A percentile compares a stretch with the other conserved stretches of the same genome.
Evolutionary conservation across 768 basidiomycete genomes (phyloP).

Genomic region (Leccinum ochraceum): DNA sequence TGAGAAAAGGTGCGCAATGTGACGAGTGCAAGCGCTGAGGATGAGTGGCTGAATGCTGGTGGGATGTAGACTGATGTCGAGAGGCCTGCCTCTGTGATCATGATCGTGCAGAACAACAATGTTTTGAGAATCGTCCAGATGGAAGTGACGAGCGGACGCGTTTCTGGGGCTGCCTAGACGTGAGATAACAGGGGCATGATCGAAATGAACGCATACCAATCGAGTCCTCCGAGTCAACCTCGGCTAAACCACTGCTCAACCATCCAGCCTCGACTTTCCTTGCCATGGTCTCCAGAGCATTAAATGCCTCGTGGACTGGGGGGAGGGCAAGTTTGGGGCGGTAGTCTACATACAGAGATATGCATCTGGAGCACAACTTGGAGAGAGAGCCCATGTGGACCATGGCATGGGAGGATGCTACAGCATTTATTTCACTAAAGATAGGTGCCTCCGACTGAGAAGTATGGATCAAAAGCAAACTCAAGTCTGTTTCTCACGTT

Average conservation of each 20-base stretch:
- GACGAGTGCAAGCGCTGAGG: slow-evolving; percentile 52
- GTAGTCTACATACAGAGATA: slow-evolving; percentile 38
- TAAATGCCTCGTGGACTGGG: slow-evolving; percentile 30
- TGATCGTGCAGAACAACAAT: slow-evolving; percentile 68
- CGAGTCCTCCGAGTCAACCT: slow-evolving; percentile 17
- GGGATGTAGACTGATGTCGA: slow-evolving; percentile 54
- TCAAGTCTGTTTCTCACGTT: neutral
- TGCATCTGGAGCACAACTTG: slow-evolving; percentile 37
- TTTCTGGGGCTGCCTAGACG: slow-evolving; percentile 39
- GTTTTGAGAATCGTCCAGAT: slow-evolving; percentile 76
- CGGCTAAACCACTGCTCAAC: slow-evolving; percentile 40
- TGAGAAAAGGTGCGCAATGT: slow-evolving; percentile 60
- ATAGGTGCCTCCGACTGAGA: slow-evolving; percentile 36
- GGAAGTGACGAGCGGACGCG: slow-evolving; percentile 45
- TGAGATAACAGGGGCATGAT: slow-evolving; percentile 6
- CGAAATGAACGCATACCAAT: slow-evolving; percentile 38
- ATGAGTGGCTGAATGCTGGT: slow-evolving; percentile 38
- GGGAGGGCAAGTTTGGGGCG: slow-evolving; percentile 32
- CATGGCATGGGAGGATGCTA: slow-evolving; percentile 40
- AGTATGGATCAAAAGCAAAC: slow-evolving; percentile 7
- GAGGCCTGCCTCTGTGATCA: slow-evolving; percentile 66
- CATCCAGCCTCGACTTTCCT: slow-evolving; percentile 49
- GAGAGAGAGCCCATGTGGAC: slow-evolving; percentile 41
- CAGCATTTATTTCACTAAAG: slow-evolving; percentile 33
- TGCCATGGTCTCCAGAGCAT: slow-evolving; percentile 37